Base-by-base conservation (phyloP, 2,329 filamentous ascomycete species). In the Alternaria ethzedia region DNA sequence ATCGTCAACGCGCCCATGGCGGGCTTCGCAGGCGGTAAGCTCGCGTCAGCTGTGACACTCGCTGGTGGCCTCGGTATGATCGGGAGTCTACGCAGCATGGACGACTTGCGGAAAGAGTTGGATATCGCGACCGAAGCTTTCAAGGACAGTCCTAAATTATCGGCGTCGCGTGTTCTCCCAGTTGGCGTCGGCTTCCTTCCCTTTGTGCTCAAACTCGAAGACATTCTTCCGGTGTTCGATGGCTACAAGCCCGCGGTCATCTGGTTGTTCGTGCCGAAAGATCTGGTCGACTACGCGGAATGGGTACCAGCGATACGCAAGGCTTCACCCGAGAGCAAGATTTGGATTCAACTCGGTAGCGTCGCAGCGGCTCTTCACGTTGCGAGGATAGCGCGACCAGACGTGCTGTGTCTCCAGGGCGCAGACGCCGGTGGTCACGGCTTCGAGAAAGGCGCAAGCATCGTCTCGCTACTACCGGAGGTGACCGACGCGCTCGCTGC, bases 1-100 rank as follows among this genome's bases (percentile, higher is more conserved):
- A 85, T 93, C 49, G 80, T 85, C 54, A 83, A 84, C 36, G 90
- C 89, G 2, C 91, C 91, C 0, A 93, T 93, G 90, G 86, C 88
- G 52, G 83, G 87, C 46, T 86, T 91, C 57, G 82, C 84, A 70
- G 85, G 75, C 75, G 85, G 75, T 68, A 82, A 68, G 0, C 84
- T 93, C 2, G 88, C 90, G 6, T 80, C 88, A 10, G 84, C 87
- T 26, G 86, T 92, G n/a, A 88, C 87, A 1, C 78, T 79, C 57
- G 84, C 86, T 11, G 83, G 82, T 12, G 83, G 82, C 6, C 64
- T 84, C 0, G 83, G 83, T 28, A 79, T 83, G 59, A 72, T 84
- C 9, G 82, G 80, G n/a, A 72, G 76, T 9, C 74, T 79, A 25
- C 75, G 68, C 57, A 75, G 79, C 64, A 76, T 75, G 57, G 70